Evolutionary conservation across 1,284 basidiomycete genomes (phyloP).

Genomic region (Ceraceosorus bombacis): DNA sequence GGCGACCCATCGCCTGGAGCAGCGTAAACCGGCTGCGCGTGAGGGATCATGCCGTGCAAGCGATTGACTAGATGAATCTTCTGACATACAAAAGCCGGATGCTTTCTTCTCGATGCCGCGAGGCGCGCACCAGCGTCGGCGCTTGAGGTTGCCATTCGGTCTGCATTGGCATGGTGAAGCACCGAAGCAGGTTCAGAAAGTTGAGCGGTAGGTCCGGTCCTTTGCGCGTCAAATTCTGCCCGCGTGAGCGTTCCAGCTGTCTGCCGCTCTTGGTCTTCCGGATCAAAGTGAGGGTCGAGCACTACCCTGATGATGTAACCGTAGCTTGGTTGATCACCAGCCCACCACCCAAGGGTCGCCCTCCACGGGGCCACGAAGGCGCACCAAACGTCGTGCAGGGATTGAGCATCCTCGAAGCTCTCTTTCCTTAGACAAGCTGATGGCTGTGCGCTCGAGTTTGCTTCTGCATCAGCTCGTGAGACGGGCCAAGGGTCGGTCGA

Average conservation of each 20-base stretch:
- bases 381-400: constrained; percentile 5
- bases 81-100: constrained; percentile 8
- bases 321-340: constrained; percentile 3
- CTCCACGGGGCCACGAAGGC: constrained; percentile 1
- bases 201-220: too few relatives aligned
- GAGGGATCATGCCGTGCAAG: neutral
- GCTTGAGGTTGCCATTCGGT: too few relatives aligned
- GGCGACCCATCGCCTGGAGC: neutral
- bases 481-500: too few relatives aligned
- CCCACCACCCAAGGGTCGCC: constrained; percentile 8
- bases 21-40: neutral
- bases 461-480: too few relatives aligned
- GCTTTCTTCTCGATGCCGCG: neutral
- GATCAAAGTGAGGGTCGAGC: constrained; percentile 1
- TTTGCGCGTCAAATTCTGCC: too few relatives aligned
- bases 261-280: neutral
- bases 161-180: too few relatives aligned
- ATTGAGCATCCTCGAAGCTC: neutral
- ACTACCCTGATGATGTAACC: constrained; percentile 6
- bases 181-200: neutral
- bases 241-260: too few relatives aligned
- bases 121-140: neutral
- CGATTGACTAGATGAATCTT: constrained; percentile 7
- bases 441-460: too few relatives aligned
- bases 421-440: too few relatives aligned